phyloP scores from a whole-genome alignment of 768 basidiomycete genomes.

The Flagelloscypha sp. region DNA sequence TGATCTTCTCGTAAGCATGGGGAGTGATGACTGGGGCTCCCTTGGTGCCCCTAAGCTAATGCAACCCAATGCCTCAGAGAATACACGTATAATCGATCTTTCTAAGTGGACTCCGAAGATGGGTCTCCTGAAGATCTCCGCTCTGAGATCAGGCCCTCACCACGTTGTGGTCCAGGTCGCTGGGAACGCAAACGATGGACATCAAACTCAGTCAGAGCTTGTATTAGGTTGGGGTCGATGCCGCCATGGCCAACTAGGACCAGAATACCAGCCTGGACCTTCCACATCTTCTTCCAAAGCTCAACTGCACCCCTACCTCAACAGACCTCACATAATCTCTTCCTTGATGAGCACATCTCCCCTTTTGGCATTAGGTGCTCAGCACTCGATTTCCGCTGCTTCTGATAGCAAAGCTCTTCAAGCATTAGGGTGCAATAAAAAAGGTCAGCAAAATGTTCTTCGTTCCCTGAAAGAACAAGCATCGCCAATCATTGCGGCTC shows the following conservation, averaged over 20 bases:
- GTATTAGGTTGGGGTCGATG: conserved; percentile 78
- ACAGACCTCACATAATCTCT: conserved; percentile 24
- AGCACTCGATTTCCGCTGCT: conserved; percentile 29
- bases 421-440: conserved; percentile 64
- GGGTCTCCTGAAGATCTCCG: no score
- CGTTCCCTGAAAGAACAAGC: conserved; percentile 13
- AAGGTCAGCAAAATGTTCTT: conserved; percentile 50
- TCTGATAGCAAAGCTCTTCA: conserved; percentile 47
- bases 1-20: conserved; percentile 69
- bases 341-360: conserved; percentile 20
- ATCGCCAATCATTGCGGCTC: conserved; percentile 21
- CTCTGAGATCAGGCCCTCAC: conserved; percentile 73
- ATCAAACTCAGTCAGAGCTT: conserved; percentile 17
- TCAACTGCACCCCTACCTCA: no score
- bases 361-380: conserved; percentile 31
- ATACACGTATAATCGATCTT: no score
- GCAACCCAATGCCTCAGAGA: no score
- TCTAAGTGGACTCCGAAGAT: no score
- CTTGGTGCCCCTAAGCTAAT: no score
- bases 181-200: conserved; percentile 14
- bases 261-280: conserved; percentile 17
- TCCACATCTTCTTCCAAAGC: conserved; percentile 25
- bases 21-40: conserved; percentile 79
- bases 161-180: conserved; percentile 52
- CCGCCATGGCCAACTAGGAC: conserved; percentile 80